A percentile compares a stretch with the other conserved stretches of the same genome.
Evolutionary conservation across 139 green algal species (phyloP).

Genomic region (Chloropicon primus): DNA sequence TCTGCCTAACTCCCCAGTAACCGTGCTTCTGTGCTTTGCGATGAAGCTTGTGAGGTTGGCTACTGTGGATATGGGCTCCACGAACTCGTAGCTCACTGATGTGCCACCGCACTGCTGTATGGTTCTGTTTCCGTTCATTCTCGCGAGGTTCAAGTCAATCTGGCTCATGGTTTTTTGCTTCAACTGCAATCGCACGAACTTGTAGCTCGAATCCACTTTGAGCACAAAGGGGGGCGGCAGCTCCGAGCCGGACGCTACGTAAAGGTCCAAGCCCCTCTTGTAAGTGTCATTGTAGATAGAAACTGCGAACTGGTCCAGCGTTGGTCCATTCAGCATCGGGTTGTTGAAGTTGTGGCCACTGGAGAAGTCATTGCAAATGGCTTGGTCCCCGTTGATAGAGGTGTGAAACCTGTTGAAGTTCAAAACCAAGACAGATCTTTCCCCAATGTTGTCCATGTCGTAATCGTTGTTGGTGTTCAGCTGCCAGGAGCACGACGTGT

Average conservation of each 20-base stretch:
- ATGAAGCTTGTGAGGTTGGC: neutral
- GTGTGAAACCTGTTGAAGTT: neutral
- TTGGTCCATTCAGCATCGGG: neutral
- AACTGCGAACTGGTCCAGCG: neutral
- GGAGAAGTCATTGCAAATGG: neutral
- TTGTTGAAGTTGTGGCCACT: neutral
- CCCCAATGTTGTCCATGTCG: neutral
- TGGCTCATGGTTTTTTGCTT: neutral
- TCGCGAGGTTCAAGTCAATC: neutral
- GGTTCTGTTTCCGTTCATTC: neutral
- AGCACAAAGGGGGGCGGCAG: neutral
- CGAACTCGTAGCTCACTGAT: neutral
- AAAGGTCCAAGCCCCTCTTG: neutral
- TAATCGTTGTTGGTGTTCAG: neutral
- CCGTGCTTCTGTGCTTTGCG: neutral
- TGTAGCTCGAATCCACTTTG: neutral
- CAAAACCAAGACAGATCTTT: neutral
- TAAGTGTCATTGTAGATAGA: neutral
- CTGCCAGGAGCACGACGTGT: neutral
- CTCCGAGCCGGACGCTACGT: neutral
- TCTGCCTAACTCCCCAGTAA: neutral
- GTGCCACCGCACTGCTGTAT: neutral
- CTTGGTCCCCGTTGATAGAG: neutral
- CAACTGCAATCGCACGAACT: neutral
- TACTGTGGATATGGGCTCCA: neutral